These are phyloP conservation scores for Trichoderma atroviride DNA, from an alignment of 2,329 filamentous ascomycete genomes.

Conservation along the genomic window DNA sequence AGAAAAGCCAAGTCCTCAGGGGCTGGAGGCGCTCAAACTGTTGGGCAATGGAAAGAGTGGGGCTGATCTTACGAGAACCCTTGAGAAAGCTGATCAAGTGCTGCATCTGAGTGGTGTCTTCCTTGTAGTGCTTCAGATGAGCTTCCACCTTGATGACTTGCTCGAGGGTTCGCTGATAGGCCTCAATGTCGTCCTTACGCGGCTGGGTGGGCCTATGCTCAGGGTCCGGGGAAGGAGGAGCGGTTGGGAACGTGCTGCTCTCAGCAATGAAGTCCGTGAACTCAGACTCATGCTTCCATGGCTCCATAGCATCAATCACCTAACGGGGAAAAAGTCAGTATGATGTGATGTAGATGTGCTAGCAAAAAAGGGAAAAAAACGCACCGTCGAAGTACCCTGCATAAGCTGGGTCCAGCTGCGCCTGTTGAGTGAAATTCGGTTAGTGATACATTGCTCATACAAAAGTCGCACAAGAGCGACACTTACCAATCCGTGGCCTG, in stretches of 20 bases:
- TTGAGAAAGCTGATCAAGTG: constrained; percentile 74
- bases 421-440: constrained; percentile 56
- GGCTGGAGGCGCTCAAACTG: constrained; percentile 90
- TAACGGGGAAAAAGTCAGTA: constrained; percentile 40
- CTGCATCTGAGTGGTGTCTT: constrained; percentile 68
- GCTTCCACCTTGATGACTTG: constrained; percentile 70
- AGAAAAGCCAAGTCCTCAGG: constrained; percentile 91
- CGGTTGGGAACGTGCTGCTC: constrained; percentile 72
- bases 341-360: neutral
- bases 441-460: constrained; percentile 28
- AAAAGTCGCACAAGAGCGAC: constrained; percentile 11
- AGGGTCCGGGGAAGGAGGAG: constrained; percentile 63
- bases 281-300: constrained; percentile 86
- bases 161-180: constrained; percentile 67
- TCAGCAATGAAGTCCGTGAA: constrained; percentile 82
- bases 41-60: constrained; percentile 71
- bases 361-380: constrained; percentile 38
- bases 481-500: constrained; percentile 92
- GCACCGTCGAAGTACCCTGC: constrained; percentile 85
- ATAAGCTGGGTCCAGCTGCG: constrained; percentile 91
- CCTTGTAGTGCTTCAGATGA: constrained; percentile 68
- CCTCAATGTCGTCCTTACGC: constrained; percentile 69
- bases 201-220: constrained; percentile 65
- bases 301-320: constrained; percentile 89
- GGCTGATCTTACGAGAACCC: constrained; percentile 70